phyloP scores from a whole-genome alignment of 345 rosid species.

The Ceriops decandra region DNA sequence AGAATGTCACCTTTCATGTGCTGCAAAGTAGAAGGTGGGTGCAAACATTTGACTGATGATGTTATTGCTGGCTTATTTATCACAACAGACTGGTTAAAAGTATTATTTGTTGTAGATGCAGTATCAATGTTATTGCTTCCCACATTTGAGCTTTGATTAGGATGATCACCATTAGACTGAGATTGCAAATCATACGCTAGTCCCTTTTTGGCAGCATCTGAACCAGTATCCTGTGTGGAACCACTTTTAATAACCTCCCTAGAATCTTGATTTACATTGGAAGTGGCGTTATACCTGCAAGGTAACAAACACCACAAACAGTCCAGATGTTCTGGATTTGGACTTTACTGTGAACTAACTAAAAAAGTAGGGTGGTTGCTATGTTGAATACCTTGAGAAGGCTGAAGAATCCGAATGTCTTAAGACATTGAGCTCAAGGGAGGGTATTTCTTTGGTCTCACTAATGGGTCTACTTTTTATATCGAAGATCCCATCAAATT shows the following conservation, averaged over 20 bases:
- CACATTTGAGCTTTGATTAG: slow-evolving; percentile 38
- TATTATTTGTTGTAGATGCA: slow-evolving; percentile 45
- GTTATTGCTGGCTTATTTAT: slow-evolving; percentile 36
- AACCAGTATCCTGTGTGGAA: slow-evolving; percentile 22
- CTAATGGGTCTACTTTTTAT: slow-evolving; percentile 21
- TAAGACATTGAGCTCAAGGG: slow-evolving; percentile 41
- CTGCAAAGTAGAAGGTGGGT: slow-evolving; percentile 30
- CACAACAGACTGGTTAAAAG: slow-evolving; percentile 25
- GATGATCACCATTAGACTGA: slow-evolving; percentile 33
- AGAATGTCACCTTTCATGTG: slow-evolving; percentile 24
- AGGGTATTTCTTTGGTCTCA: slow-evolving; percentile 30
- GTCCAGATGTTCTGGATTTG: slow-evolving; percentile 9
- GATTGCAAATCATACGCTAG: slow-evolving; percentile 20
- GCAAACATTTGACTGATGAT: slow-evolving; percentile 29
- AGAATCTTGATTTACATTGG: slow-evolving; percentile 30
- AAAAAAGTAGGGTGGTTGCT: slow-evolving; percentile 3
- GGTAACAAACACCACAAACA: slow-evolving; percentile 2
- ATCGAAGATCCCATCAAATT: slow-evolving; percentile 38
- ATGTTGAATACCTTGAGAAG: slow-evolving; percentile 44
- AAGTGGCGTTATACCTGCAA: slow-evolving; percentile 43
- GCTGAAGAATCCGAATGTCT: slow-evolving; percentile 53
- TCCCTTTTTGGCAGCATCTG: slow-evolving; percentile 26
- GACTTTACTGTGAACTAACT: slow-evolving; percentile 3
- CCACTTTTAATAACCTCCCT: slow-evolving; percentile 28
- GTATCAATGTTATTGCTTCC: slow-evolving; percentile 48